Evolutionary conservation across 257 asterid species (phyloP).

Genomic region (Solanum neorickii): DNA sequence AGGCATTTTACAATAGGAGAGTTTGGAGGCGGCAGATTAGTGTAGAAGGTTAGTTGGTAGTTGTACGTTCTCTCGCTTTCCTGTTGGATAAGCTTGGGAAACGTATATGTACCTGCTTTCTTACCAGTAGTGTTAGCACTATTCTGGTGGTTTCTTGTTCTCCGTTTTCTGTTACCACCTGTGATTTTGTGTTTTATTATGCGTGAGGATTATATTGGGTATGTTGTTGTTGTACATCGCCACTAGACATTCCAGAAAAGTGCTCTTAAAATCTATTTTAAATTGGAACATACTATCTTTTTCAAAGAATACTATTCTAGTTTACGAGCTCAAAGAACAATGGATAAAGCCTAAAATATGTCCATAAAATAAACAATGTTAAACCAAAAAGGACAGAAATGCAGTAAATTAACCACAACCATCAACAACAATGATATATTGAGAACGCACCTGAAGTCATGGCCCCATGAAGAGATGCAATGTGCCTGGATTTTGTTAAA

Average conservation of each 20-base stretch:
- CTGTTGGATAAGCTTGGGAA: not conserved
- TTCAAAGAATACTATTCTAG: not conserved
- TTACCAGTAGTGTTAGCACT: not conserved
- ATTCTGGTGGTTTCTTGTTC: not conserved
- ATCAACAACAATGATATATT: not conserved
- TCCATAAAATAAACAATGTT: not conserved
- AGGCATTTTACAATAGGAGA: not conserved
- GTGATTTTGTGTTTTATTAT: not conserved
- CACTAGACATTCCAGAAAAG: not conserved
- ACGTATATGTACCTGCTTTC: not conserved
- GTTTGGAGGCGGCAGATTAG: not conserved
- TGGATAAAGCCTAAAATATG: not conserved
- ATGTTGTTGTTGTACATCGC: not conserved
- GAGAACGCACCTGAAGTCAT: conserved; percentile 74
- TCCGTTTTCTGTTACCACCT: not conserved
- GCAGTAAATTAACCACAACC: not conserved
- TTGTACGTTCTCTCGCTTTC: not conserved
- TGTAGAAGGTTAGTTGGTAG: not conserved
- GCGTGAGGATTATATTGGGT: not conserved
- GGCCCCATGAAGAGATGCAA: conserved; percentile 97
- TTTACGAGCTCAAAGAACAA: not conserved
- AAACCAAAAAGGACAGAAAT: not conserved
- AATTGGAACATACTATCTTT: not conserved
- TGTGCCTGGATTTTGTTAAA: conserved; percentile 59
- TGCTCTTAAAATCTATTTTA: not conserved